Base-by-base conservation (phyloP, 78 protist genomes). In the Blattamonas nauphoetae region DNA sequence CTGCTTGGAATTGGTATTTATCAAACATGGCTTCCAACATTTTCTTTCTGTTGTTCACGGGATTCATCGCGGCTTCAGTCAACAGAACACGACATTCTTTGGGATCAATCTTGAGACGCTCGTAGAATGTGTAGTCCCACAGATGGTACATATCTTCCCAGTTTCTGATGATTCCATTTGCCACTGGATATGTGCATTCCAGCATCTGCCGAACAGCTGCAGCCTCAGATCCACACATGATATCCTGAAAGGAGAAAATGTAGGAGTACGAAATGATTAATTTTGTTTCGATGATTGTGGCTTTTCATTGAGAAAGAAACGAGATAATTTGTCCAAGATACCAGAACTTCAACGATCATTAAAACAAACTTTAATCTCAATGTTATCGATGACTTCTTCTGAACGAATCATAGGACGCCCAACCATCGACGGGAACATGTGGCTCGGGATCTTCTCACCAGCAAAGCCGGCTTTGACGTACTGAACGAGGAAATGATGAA, bases 381-480 rank as follows among this genome's bases (percentile, higher is more conserved):
- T 88, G 38, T 84, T 81, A 2, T 84, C 92, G 46, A 96, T 63
- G 45, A 93, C 89, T 71, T 94, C 97, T 45, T 94, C 96, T 1
- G 94, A 88, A 1, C 99, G 94, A 2, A 4, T n/a, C 86, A 41
- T 83, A 29, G 45, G 86, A 83, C 32, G 21, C 11, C 41, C 11
- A 41, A 41, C 85, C 1, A 82, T 1, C 45, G 45, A 44, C 33
- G 95, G 96, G 92, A 95, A 95, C 45, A 92, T 92, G 78, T 91
- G 85, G 21, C 92, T 78, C 5, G 96, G 96, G 5, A 89, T 84
- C 41, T 94, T 93, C 79, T 92, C 94, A 0, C 94, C 95, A 29
- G 96, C 94, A 89, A 93, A 96, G 33, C 99, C 99, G 63, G 97
- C 97, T 88, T 96, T 97, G 84, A 97, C 88, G 45, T 93, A 92